Evolutionary conservation across 331 rosid genomes (phyloP).

Genomic region (Phaseolus coccineus): DNA sequence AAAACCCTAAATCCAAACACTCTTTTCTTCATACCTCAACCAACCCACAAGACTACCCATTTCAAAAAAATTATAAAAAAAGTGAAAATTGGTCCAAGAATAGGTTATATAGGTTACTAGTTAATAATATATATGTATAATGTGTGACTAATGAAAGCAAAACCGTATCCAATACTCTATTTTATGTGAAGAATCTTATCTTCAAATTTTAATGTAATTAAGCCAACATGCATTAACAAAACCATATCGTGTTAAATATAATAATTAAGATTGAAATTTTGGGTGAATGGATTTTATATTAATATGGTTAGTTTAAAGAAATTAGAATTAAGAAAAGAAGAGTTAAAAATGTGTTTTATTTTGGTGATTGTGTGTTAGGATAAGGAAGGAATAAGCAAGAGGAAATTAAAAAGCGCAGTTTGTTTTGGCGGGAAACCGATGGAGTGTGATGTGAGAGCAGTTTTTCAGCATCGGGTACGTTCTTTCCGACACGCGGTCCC

Average conservation of each 20-base stretch:
- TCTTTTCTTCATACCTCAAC: too few species aligned
- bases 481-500: constrained; percentile 53
- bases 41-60: background rate
- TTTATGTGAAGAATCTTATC: background rate
- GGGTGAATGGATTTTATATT: background rate
- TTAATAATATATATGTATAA: too few species aligned
- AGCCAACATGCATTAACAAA: background rate
- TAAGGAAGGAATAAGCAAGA: too few species aligned
- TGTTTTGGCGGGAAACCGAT: constrained; percentile 57
- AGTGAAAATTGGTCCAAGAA: background rate
- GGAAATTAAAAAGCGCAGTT: background rate
- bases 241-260: background rate
- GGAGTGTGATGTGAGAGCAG: constrained; percentile 43
- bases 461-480: constrained; percentile 55
- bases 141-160: too few species aligned
- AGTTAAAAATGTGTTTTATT: too few species aligned
- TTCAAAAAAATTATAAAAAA: too few species aligned
- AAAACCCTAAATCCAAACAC: too few species aligned
- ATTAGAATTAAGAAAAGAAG: background rate
- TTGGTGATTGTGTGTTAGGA: too few species aligned
- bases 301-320: background rate
- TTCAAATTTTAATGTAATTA: background rate
- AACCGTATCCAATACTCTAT: background rate
- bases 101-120: background rate
- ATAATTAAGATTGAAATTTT: background rate